A percentile compares a stretch with the other conserved stretches of the same genome.
Conservation (phyloP, 2,329 filamentous ascomycete species). For the Botryotinia calthae region DNA sequence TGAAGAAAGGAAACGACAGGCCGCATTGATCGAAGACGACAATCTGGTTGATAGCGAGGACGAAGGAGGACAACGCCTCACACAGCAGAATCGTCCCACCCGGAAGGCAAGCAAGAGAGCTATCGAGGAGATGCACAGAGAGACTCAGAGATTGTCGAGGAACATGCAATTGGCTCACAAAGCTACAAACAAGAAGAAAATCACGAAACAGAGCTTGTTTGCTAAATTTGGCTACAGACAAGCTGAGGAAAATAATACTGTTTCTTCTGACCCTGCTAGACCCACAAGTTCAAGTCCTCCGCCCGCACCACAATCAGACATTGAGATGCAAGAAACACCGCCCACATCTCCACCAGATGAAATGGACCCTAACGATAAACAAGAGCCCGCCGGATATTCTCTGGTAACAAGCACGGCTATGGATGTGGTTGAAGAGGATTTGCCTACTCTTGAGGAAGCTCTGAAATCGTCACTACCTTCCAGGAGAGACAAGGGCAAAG, state of each 20-base stretch:
- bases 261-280: constrained; percentile 40
- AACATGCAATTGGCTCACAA: constrained; percentile 91
- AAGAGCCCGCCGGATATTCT: not conserved
- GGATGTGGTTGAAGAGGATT: constrained; percentile 20
- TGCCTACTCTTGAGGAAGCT: constrained; percentile 28
- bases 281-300: constrained; percentile 54
- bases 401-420: constrained; percentile 8
- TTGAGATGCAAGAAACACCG: constrained; percentile 59
- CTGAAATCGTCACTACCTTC: constrained; percentile 26
- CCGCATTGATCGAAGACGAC: constrained; percentile 53
- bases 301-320: constrained; percentile 47
- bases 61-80: constrained; percentile 62
- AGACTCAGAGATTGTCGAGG: constrained; percentile 86
- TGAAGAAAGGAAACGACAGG: constrained; percentile 44
- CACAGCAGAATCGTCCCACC: constrained; percentile 65
- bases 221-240: constrained; percentile 75
- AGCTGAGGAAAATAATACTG: constrained; percentile 34
- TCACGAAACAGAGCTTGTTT: constrained; percentile 78
- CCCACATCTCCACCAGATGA: constrained; percentile 61
- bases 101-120: constrained; percentile 94
- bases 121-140: constrained; percentile 88
- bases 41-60: constrained; percentile 57
- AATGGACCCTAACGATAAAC: constrained; percentile 34
- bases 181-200: constrained; percentile 86
- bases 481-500: constrained; percentile 57